Evolutionary conservation across 2,329 filamentous ascomycete genomes (phyloP), one percentile per base, ranked within the genome.

Genomic region (Neonectria neomacrospora): DNA sequence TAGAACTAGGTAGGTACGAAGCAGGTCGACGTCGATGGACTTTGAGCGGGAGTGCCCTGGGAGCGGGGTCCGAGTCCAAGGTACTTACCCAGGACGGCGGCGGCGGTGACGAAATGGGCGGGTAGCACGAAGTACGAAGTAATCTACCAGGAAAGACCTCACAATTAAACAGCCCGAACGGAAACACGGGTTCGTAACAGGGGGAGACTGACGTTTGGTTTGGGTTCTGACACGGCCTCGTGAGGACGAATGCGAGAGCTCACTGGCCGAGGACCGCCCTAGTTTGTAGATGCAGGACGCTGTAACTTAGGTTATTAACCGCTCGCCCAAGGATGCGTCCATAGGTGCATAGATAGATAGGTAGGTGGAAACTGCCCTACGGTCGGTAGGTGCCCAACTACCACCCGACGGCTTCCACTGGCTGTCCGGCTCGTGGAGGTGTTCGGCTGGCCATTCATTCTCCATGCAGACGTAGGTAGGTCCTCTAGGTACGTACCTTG

Each of bases 81-180:
- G 58, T 65, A 60, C 65, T 6, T 26, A 58, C 65, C 62, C 50
- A 63, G 42, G 63, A 66, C 63, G 58, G 70, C 63, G 67, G 64
- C 70, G 54, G 70, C 66, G 71, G 71, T 73, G 71, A 73, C 71
- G 71, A 71, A 73, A 73, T 71, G 45, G 55, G 61, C 32, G 34
- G 34, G 9, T n/a, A 22, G n/a, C 26, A 28, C 23, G 6, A 26
- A 26, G 23, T 26, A 26, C 23, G 3, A 3, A 3, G 23, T 26
- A 6, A 6, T 26, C 23, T 26, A 26, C 23, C 23, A 26, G 23
- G 23, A 26, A 30, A 32, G 23, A 23, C 22, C 12, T 34, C 32
- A 34, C 12, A 34, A 26, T 16, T 18, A 30, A 32, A 50, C 26
- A 22, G 10, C n/a, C 47, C 41, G 28, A 16, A 47, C 16, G 23